These are phyloP conservation scores for Psilocybe azurescens DNA, from an alignment of 768 basidiomycete species.

Conservation along the genomic window DNA sequence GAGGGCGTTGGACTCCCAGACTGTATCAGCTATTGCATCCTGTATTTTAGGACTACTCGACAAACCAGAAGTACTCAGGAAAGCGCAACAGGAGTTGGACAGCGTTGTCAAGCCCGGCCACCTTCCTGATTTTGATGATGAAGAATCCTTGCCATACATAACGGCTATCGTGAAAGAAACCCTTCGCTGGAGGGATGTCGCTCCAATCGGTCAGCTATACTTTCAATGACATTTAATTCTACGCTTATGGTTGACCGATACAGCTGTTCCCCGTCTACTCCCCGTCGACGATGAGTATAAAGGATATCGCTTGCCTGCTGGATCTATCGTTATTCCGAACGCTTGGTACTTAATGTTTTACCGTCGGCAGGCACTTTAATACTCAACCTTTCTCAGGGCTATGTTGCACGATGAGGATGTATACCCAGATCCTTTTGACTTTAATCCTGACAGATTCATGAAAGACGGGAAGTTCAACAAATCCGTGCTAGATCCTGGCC, in stretches of 20 bases:
- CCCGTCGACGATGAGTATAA: constrained; percentile 30
- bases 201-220: no score
- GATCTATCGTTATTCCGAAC: constrained; percentile 26
- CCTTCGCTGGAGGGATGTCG: no score
- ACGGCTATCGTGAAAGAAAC: no score
- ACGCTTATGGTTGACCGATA: no score
- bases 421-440: constrained; percentile 36
- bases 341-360: not conserved
- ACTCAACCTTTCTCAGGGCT: constrained; percentile 35
- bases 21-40: constrained; percentile 31
- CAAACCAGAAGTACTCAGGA: no score
- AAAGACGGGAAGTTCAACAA: constrained; percentile 24
- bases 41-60: constrained; percentile 25
- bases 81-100: no score
- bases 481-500: no score
- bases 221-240: no score
- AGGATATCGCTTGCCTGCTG: constrained; percentile 35
- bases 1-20: constrained; percentile 13
- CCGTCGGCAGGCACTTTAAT: not conserved
- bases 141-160: constrained; percentile 31
- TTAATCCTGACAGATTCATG: constrained; percentile 47
- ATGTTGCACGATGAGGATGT: constrained; percentile 36
- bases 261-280: constrained; percentile 12
- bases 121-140: constrained; percentile 35
- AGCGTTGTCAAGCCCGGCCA: constrained; percentile 25